Percentiles rank a stretch among this genome's conserved stretches.
These are phyloP conservation scores for Ilyonectria robusta DNA, from an alignment of 2,329 filamentous ascomycete genomes.

Conservation along the genomic window DNA sequence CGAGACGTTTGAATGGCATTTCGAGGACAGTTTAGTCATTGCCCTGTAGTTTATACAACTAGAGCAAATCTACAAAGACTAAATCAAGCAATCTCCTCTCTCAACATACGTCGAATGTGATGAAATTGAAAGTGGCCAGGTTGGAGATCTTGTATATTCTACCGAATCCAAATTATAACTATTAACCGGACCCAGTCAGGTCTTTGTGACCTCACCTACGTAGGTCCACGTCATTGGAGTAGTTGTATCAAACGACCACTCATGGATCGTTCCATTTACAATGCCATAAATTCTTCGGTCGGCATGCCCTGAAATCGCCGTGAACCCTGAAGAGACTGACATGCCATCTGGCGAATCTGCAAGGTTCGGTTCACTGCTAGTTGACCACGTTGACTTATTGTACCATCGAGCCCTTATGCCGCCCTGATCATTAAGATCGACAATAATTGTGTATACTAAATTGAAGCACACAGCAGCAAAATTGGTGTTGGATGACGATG, in stretches of 20 bases:
- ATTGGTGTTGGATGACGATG: neutral
- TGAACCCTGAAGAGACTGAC: neutral
- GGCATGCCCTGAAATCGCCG: neutral
- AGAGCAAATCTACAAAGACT: no score
- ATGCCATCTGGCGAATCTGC: neutral
- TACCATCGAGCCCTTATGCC: neutral
- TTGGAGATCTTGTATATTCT: no score
- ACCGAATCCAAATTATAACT: no score
- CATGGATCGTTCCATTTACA: neutral
- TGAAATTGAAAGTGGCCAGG: no score
- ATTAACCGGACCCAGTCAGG: no score
- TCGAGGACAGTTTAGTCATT: no score
- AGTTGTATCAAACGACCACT: neutral
- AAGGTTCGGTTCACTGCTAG: neutral
- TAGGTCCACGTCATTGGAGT: neutral
- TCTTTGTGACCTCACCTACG: neutral
- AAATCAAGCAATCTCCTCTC: no score
- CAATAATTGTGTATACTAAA: neutral
- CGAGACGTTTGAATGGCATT: no score
- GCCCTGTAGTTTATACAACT: no score
- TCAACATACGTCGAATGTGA: no score
- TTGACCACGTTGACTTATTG: neutral
- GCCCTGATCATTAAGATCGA: neutral
- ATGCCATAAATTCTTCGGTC: neutral
- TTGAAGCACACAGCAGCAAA: neutral